Conservation (phyloP, 768 basidiomycete genomes). For the Naganishia randhawae region DNA sequence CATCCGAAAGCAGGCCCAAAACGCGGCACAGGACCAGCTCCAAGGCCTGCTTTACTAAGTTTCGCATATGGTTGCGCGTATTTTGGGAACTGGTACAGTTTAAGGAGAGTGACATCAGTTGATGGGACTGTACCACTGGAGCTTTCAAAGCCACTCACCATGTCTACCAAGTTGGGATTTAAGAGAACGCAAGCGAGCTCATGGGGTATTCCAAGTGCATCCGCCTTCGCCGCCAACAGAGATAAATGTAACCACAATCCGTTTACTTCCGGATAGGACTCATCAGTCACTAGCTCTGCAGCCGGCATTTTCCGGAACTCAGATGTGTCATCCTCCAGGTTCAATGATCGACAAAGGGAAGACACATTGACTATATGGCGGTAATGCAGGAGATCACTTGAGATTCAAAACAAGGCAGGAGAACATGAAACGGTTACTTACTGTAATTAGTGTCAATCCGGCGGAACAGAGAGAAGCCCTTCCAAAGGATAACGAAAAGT, state of each 20-base stretch:
- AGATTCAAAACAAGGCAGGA: neutral
- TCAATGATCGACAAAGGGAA: neutral
- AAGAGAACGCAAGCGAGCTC: neutral
- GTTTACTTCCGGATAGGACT: neutral
- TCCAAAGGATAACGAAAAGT: neutral
- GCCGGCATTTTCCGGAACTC: neutral
- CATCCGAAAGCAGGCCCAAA: neutral
- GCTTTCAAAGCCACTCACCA: neutral
- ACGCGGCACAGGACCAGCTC: neutral
- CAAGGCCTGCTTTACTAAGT: neutral
- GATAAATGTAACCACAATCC: constrained; percentile 1
- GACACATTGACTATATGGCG: constrained; percentile 2
- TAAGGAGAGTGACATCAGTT: neutral
- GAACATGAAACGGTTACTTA: neutral
- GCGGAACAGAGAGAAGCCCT: neutral
- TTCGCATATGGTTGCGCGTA: neutral
- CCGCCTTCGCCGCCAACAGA: neutral
- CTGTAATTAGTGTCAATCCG: constrained; percentile 6
- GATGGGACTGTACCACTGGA: neutral
- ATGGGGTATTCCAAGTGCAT: neutral
- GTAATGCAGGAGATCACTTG: too few relatives aligned
- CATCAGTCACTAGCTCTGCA: neutral
- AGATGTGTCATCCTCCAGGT: neutral
- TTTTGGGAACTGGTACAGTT: neutral
- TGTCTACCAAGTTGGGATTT: neutral